These are phyloP conservation scores for Penstemon davidsonii DNA, from an alignment of 257 asterid genomes.

Conservation along the genomic window DNA sequence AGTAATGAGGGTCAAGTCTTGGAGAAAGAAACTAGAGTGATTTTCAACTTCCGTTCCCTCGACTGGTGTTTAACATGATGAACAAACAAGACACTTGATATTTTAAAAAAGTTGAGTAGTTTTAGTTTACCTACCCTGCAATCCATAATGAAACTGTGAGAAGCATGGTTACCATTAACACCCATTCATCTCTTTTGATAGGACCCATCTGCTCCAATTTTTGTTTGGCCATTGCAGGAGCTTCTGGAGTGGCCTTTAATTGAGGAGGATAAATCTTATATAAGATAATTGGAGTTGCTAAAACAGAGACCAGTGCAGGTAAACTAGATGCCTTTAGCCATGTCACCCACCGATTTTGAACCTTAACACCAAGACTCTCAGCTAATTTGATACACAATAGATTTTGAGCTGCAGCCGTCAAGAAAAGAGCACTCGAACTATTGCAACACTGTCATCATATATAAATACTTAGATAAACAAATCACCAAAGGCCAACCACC, in stretches of 20 bases:
- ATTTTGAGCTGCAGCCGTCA: conserved; percentile 89
- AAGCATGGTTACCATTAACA: conserved; percentile 66
- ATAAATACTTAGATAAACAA: conserved; percentile 9
- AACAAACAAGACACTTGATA: background rate
- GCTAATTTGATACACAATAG: conserved; percentile 72
- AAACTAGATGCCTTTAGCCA: conserved; percentile 65
- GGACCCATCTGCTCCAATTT: conserved; percentile 74
- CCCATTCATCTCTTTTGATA: conserved; percentile 69
- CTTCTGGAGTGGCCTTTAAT: conserved; percentile 71
- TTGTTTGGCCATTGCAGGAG: conserved; percentile 62
- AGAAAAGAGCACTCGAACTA: conserved; percentile 72
- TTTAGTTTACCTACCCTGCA: conserved; percentile 50
- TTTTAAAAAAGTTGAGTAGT: background rate
- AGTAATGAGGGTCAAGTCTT: no score
- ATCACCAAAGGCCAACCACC: background rate
- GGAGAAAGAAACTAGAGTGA: no score
- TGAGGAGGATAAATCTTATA: conserved; percentile 71
- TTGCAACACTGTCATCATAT: conserved; percentile 54
- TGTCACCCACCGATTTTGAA: conserved; percentile 65
- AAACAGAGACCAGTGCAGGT: conserved; percentile 52
- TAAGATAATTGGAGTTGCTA: conserved; percentile 54
- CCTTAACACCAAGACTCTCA: conserved; percentile 61
- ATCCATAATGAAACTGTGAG: conserved; percentile 70
- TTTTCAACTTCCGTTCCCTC: no score
- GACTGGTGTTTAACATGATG: background rate